Evolutionary conservation across 306 rosid genomes (phyloP).

Genomic region (Alnus glutinosa): DNA sequence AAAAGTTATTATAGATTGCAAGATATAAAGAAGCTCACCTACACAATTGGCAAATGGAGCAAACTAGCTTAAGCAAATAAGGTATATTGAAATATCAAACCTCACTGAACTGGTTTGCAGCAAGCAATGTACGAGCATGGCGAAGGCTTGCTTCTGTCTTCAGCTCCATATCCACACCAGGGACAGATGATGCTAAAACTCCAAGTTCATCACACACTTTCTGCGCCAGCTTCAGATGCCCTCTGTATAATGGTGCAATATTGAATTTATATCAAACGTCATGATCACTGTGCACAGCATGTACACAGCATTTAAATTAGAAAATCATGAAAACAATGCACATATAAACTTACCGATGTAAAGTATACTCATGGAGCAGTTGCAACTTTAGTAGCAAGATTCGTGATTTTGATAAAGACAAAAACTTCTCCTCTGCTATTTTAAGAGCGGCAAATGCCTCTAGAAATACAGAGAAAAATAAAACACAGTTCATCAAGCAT

Average conservation of each 20-base stretch:
- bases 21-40: background rate
- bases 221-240: conserved; percentile 85
- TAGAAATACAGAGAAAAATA: conserved; percentile 36
- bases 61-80: conserved; percentile 9
- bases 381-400: conserved; percentile 78
- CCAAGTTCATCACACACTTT: conserved; percentile 91
- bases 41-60: background rate
- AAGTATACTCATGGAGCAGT: conserved; percentile 86
- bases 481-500: conserved; percentile 17
- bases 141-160: conserved; percentile 96
- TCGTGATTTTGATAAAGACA: conserved; percentile 77
- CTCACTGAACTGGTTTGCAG: conserved; percentile 93
- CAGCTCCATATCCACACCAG: conserved; percentile 91
- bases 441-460: conserved; percentile 88
- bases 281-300: background rate
- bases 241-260: conserved; percentile 50
- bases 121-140: conserved; percentile 86
- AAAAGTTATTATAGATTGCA: background rate
- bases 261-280: background rate
- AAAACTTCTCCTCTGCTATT: conserved; percentile 85
- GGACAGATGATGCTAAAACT: conserved; percentile 84
- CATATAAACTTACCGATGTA: conserved; percentile 60
- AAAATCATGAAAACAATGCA: conserved; percentile 22
- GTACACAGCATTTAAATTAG: background rate
- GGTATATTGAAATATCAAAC: conserved; percentile 37